These are phyloP conservation scores for Leishmania tropica DNA, from an alignment of 208 protist species.

Conservation along the genomic window DNA sequence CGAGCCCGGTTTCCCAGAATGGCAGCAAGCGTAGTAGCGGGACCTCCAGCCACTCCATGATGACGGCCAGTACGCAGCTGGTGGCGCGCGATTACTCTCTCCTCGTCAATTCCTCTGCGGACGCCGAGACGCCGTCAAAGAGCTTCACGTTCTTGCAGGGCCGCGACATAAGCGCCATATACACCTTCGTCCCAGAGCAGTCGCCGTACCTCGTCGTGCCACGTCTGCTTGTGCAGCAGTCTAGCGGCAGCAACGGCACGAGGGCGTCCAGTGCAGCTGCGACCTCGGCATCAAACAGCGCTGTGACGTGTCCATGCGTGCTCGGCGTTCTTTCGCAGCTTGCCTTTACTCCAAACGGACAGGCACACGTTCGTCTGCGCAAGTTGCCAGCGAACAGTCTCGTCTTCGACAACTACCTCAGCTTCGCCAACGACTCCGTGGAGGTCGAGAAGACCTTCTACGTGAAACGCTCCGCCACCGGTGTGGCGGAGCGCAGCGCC, in stretches of 20 bases:
- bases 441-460: constrained; percentile 38
- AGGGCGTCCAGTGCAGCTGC: not conserved
- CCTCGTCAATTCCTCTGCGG: constrained; percentile 67
- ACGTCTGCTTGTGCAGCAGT: constrained; percentile 38
- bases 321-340: constrained; percentile 52
- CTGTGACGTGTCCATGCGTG: constrained; percentile 28
- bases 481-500: constrained; percentile 16
- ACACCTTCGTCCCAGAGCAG: constrained; percentile 66
- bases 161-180: constrained; percentile 77
- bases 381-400: constrained; percentile 34
- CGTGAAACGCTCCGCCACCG: constrained; percentile 25
- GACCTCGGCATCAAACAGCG: constrained; percentile 5
- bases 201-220: constrained; percentile 82
- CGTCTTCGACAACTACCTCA: constrained; percentile 61
- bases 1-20: constrained; percentile 16
- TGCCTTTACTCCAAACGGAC: constrained; percentile 38
- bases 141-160: constrained; percentile 76
- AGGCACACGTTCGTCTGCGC: constrained; percentile 46
- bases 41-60: constrained; percentile 39
- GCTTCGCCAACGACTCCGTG: constrained; percentile 41
- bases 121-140: constrained; percentile 65
- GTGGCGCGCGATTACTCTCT: constrained; percentile 43
- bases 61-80: constrained; percentile 34
- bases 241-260: not conserved
- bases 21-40: constrained; percentile 24